Conservation (phyloP, 192 early-diverging fungal genomes). For the Umbelopsis sp. region DNA sequence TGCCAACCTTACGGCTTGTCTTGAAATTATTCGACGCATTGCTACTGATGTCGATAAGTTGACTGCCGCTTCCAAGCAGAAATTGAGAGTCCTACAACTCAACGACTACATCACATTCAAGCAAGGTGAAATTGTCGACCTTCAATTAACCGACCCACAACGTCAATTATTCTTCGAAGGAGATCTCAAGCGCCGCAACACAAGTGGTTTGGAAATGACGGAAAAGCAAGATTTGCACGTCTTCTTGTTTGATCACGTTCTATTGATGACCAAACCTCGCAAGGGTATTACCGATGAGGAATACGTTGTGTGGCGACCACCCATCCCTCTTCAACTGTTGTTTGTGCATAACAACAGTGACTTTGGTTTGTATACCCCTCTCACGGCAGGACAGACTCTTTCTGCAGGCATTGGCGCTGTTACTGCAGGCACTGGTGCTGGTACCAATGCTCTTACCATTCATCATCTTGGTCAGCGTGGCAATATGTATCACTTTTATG, state of each 20-base stretch:
- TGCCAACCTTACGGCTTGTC: constrained; percentile 49
- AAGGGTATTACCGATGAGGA: constrained; percentile 64
- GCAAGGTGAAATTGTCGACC: constrained; percentile 54
- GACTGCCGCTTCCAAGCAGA: constrained; percentile 16
- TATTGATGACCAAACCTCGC: constrained; percentile 68
- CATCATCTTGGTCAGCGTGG: constrained; percentile 46
- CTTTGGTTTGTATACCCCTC: not conserved
- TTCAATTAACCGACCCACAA: constrained; percentile 71
- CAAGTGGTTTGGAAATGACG: constrained; percentile 35
- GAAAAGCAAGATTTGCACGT: constrained; percentile 74
- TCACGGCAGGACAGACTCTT: not conserved
- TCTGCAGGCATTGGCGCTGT: not conserved
- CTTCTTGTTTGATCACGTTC: constrained; percentile 88
- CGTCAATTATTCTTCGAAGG: constrained; percentile 80
- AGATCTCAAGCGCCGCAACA: constrained; percentile 58
- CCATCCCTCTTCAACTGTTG: constrained; percentile 80
- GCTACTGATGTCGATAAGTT: constrained; percentile 17
- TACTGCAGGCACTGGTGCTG: not conserved
- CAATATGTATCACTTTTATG: constrained; percentile 68
- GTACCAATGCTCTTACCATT: constrained; percentile 16
- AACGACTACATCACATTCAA: constrained; percentile 31
- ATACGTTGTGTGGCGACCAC: constrained; percentile 64
- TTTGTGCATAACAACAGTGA: constrained; percentile 20
- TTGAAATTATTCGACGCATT: constrained; percentile 18
- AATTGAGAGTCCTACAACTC: constrained; percentile 20